A percentile compares a stretch with the other conserved stretches of the same genome.
These are phyloP conservation scores for Alternaria atra DNA, from an alignment of 2,329 filamentous ascomycete species.

Conservation along the genomic window DNA sequence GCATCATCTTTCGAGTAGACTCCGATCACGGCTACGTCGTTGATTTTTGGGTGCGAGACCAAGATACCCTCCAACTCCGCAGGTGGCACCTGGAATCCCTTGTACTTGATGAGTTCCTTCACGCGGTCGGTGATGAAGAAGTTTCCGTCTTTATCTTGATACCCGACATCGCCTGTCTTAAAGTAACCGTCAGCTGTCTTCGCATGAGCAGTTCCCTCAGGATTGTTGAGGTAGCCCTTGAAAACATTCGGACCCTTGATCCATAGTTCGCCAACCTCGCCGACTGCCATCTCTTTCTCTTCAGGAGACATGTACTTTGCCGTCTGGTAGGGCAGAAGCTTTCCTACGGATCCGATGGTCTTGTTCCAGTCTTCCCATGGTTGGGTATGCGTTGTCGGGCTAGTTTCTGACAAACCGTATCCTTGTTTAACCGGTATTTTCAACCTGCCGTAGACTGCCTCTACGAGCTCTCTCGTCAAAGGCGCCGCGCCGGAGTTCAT, in stretches of 20 bases:
- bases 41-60: slow-evolving; percentile 52
- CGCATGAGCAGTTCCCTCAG: slow-evolving; percentile 73
- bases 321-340: slow-evolving; percentile 78
- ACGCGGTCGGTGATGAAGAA: slow-evolving; percentile 88
- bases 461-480: slow-evolving; percentile 79
- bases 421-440: slow-evolving; percentile 88
- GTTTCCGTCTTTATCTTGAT: slow-evolving; percentile 78
- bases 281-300: slow-evolving; percentile 68
- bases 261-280: slow-evolving; percentile 68
- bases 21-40: slow-evolving; percentile 52
- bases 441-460: slow-evolving; percentile 76
- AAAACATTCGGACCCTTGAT: slow-evolving; percentile 83
- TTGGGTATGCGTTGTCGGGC: slow-evolving; percentile 79
- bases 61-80: slow-evolving; percentile 59
- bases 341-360: slow-evolving; percentile 80
- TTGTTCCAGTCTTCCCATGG: slow-evolving; percentile 78
- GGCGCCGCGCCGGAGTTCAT: slow-evolving; percentile 90
- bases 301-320: slow-evolving; percentile 77
- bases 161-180: slow-evolving; percentile 87
- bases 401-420: slow-evolving; percentile 89
- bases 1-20: slow-evolving; percentile 57
- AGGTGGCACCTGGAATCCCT: slow-evolving; percentile 59
- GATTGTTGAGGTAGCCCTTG: slow-evolving; percentile 78
- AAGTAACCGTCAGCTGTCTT: slow-evolving; percentile 84
- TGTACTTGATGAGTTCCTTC: slow-evolving; percentile 56